Evolutionary conservation across 441 rosid genomes (phyloP).

Genomic region (Corymbia citriodora): DNA sequence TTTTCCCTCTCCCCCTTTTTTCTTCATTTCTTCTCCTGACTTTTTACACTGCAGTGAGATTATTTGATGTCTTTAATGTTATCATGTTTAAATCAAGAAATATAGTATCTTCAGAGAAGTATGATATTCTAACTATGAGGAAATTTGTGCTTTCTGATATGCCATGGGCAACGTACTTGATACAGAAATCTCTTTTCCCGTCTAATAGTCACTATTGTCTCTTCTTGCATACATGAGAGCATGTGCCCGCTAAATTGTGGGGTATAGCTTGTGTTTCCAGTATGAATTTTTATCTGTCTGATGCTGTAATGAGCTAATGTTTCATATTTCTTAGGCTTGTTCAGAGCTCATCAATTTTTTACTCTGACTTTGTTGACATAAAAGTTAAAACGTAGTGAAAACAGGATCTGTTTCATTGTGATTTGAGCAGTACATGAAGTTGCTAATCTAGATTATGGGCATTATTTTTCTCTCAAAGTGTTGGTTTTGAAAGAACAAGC

Average conservation of each 20-base stretch:
- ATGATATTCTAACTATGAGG: neutral
- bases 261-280: neutral
- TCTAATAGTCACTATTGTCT: neutral
- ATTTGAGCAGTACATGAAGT: neutral
- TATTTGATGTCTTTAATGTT: neutral
- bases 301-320: neutral
- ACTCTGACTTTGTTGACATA: neutral
- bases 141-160: neutral
- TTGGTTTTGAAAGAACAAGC: neutral
- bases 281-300: neutral
- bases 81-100: neutral
- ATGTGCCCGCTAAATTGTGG: neutral
- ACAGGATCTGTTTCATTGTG: neutral
- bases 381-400: neutral
- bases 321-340: neutral
- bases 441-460: neutral
- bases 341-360: neutral
- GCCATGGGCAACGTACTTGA: neutral
- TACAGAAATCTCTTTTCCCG: neutral
- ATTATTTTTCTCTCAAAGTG: neutral
- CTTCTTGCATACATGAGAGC: neutral
- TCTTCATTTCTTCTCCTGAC: neutral
- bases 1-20: neutral
- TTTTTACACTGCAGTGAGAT: neutral
- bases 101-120: neutral